These are phyloP conservation scores for Neckera pumila DNA, from an alignment of 225 moss, liverwort and hornwort species.

Conservation along the genomic window DNA sequence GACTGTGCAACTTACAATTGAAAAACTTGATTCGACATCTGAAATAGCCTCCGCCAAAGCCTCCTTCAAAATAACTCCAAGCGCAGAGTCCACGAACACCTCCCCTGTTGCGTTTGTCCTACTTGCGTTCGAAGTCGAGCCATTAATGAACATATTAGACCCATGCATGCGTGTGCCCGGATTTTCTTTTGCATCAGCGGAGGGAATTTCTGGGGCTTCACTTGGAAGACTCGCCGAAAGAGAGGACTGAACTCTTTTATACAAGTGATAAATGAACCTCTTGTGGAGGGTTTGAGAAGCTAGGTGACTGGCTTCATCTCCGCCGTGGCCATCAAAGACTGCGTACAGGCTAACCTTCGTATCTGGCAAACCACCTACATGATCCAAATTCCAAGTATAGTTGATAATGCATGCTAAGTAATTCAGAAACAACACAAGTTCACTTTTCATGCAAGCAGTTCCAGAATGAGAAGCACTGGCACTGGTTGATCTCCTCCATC, in stretches of 20 bases:
- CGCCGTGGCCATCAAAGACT: conserved; percentile 82
- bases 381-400: background rate
- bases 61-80: conserved; percentile 55
- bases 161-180: background rate
- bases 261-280: conserved; percentile 47
- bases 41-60: conserved; percentile 48
- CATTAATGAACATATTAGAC: background rate
- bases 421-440: background rate
- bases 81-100: conserved; percentile 8
- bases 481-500: background rate
- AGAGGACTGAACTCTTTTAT: conserved; percentile 6
- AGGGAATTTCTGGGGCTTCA: conserved; percentile 8
- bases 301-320: conserved; percentile 68
- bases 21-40: conserved; percentile 53
- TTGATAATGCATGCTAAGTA: background rate
- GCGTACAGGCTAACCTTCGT: conserved; percentile 54
- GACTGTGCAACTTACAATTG: conserved; percentile 23
- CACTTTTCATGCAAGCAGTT: background rate
- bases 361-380: conserved; percentile 17
- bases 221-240: background rate
- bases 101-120: conserved; percentile 15
- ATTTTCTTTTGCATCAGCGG: background rate
- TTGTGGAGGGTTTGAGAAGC: conserved; percentile 51
- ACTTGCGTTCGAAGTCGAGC: conserved; percentile 5
- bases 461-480: background rate